These are phyloP conservation scores for Pichia cephalocereana DNA, from an alignment of 805 yeast species.

Conservation along the genomic window DNA sequence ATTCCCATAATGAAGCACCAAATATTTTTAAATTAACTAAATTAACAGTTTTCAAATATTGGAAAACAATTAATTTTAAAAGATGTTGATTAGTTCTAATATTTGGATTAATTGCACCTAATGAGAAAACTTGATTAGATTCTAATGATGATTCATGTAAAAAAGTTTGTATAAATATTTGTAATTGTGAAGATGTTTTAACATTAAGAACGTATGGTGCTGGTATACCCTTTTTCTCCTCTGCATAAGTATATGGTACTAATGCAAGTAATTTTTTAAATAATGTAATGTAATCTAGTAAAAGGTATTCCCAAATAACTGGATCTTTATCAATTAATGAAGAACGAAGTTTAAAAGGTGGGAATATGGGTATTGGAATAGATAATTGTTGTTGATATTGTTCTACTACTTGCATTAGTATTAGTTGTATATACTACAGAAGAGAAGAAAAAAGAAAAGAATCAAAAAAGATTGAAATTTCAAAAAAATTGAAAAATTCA, in stretches of 20 bases:
- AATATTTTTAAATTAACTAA: conserved; percentile 45
- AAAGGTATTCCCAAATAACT: conserved; percentile 68
- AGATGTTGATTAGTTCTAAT: conserved; percentile 43
- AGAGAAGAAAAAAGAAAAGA: background rate
- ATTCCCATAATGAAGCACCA: conserved; percentile 58
- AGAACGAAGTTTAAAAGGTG: conserved; percentile 67
- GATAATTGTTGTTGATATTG: conserved; percentile 1
- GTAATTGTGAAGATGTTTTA: conserved; percentile 50
- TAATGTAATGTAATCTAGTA: conserved; percentile 52
- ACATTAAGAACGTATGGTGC: conserved; percentile 30
- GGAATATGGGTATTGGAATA: conserved; percentile 33
- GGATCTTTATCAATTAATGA: conserved; percentile 78
- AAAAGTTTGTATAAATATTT: conserved; percentile 46
- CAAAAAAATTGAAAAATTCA: background rate
- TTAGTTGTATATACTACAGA: no score
- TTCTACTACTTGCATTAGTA: background rate
- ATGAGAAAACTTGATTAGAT: conserved; percentile 48
- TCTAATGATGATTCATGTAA: conserved; percentile 56
- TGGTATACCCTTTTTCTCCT: background rate
- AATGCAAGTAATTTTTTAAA: conserved; percentile 37
- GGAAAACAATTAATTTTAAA: conserved; percentile 42
- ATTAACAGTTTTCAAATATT: conserved; percentile 42
- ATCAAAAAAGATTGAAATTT: background rate
- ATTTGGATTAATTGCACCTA: conserved; percentile 67
- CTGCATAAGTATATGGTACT: background rate